Evolutionary conservation across 306 rosid species (phyloP), one percentile per base, ranked within the genome.

Genomic region (Vigna radiata): DNA sequence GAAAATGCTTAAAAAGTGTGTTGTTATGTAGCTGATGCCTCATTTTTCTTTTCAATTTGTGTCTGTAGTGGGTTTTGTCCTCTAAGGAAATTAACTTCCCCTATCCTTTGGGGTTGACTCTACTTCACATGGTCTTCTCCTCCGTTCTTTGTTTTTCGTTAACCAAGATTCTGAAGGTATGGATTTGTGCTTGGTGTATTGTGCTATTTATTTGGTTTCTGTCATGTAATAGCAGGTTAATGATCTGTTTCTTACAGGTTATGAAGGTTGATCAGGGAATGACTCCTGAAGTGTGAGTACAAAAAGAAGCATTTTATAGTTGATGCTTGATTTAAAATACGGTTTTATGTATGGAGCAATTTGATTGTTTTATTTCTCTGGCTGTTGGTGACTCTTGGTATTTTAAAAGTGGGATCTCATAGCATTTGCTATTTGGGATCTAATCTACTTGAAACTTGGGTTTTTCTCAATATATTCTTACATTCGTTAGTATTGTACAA

Each of bases 31-130:
- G 63, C 87, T 88, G 83, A 84, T 77, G 68, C 17, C 6, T 48
- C 15, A 65, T 55, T 64, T 46, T 15, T 48, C 23, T 65, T 58
- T 64, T 60, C 54, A 43, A 75, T 72, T 53, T 82, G 79, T 78
- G 46, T 56, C 39, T 90, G 88, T 96, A 95, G 99, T 95, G 97
- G 97, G 94, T 95, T 76, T 86, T 95, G 89, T 95, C 99, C 2
- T 95, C 99, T 10, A 95, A 95, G 88, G 97, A 92, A 83, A 90
- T 95, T 78, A 92, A 95, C 87, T 95, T 95, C 60, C 99, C 99
- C 18, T 95, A 92, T 85, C 99, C 99, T 79, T 89, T 95, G 68
- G 99, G 93, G 8, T 84, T 95, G 90, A 95, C 99, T 73, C 92
- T 95, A 46, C 96, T 95, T 79, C 99, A 95, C 87, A 95, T 95